These are phyloP conservation scores for Isoetes engelmannii DNA, from an alignment of 83 land plant genomes.

Conservation along the genomic window DNA sequence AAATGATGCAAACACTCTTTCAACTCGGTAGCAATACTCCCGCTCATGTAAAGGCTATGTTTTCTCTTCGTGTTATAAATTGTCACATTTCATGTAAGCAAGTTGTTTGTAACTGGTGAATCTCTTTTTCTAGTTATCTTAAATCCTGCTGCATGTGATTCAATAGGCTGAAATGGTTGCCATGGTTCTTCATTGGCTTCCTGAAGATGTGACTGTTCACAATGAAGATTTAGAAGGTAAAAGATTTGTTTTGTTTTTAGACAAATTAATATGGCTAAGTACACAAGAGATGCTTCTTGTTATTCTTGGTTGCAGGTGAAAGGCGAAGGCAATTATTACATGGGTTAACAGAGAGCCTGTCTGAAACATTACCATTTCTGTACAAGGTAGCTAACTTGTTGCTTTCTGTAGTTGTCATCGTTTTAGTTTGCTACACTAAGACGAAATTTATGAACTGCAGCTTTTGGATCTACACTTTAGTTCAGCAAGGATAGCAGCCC, in stretches of 20 bases:
- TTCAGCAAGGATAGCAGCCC: constrained; percentile 19
- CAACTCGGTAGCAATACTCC: constrained; percentile 23
- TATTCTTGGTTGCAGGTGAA: constrained; percentile 48
- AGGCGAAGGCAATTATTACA: constrained; percentile 72
- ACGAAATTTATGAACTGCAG: constrained; percentile 10
- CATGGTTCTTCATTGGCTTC: constrained; percentile 99
- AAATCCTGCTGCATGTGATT: constrained; percentile 1
- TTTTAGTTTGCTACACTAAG: not conserved
- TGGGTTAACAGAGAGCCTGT: constrained; percentile 68
- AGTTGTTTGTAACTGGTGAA: constrained; percentile 3
- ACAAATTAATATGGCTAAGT: not conserved
- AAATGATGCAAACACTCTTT: constrained; percentile 24
- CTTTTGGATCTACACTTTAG: constrained; percentile 28
- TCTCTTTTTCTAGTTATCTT: not conserved
- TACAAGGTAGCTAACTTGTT: constrained; percentile 45
- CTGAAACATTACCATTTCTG: constrained; percentile 65
- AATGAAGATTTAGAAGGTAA: constrained; percentile 99
- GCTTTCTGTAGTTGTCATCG: not conserved
- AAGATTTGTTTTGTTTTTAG: not conserved
- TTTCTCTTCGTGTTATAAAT: not conserved
- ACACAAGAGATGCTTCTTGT: not conserved
- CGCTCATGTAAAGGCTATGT: constrained; percentile 24
- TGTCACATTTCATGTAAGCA: not conserved
- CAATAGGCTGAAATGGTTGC: constrained; percentile 90
- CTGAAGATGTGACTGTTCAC: constrained; percentile 97